Conservation (phyloP, 2,329 filamentous ascomycete genomes). For the Beauveria scarabaeidicola region DNA sequence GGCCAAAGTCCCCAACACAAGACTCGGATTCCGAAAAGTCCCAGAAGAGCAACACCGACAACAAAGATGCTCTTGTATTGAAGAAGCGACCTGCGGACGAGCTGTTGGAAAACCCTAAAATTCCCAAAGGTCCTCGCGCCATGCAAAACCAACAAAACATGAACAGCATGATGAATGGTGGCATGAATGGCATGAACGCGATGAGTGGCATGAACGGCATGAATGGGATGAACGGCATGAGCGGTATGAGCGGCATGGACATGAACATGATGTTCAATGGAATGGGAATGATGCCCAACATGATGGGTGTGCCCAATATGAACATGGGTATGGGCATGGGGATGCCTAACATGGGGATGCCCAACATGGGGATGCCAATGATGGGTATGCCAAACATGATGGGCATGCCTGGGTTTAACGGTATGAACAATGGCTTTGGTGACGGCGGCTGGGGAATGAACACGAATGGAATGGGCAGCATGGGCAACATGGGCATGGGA, state of each 20-base stretch:
- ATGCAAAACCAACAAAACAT: conserved; percentile 51
- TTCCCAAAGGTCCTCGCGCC: conserved; percentile 56
- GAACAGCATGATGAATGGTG: conserved; percentile 35
- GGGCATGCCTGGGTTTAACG: conserved; percentile 19
- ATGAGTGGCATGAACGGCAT: neutral
- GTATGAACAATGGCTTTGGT: conserved; percentile 14
- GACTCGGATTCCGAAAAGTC: conserved; percentile 31
- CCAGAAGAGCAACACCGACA: conserved; percentile 21
- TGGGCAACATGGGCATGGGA: conserved; percentile 17
- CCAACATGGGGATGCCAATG: conserved; percentile 28
- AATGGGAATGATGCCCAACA: conserved; percentile 22
- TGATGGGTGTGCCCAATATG: conserved; percentile 29
- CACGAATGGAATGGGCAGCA: conserved; percentile 15
- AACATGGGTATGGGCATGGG: conserved; percentile 22
- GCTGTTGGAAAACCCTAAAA: conserved; percentile 53
- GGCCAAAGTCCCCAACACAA: conserved; percentile 18
- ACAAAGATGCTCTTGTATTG: conserved; percentile 29
- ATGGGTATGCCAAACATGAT: conserved; percentile 12
- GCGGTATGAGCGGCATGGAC: conserved; percentile 24
- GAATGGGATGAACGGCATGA: conserved; percentile 15
- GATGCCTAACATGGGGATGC: conserved; percentile 25
- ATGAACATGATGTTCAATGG: conserved; percentile 18
- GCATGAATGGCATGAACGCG: conserved; percentile 24
- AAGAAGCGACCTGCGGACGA: conserved; percentile 84
- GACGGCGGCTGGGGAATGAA: conserved; percentile 12